phyloP scores from a whole-genome alignment of 345 rosid genomes.

The Durio zibethinus region DNA sequence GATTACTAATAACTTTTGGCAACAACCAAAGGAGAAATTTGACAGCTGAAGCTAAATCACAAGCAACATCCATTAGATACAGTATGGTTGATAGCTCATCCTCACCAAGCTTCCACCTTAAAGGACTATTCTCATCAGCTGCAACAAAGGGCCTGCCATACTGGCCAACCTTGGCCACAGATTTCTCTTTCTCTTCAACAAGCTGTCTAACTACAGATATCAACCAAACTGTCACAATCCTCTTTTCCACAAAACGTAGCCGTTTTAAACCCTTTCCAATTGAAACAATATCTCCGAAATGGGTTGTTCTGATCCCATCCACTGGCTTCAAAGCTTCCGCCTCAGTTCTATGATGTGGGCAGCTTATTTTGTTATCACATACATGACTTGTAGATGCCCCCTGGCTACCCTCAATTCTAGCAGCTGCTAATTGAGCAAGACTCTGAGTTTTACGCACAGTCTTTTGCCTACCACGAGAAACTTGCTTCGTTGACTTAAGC shows the following conservation, averaged over 20 bases:
- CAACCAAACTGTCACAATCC: slow-evolving; percentile 76
- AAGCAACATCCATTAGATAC: slow-evolving; percentile 74
- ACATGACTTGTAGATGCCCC: slow-evolving; percentile 96
- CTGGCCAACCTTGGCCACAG: slow-evolving; percentile 56
- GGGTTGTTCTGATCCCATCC: slow-evolving; percentile 50
- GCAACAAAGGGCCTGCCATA: slow-evolving; percentile 48
- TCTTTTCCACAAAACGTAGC: slow-evolving; percentile 71
- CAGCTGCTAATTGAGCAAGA: slow-evolving; percentile 87
- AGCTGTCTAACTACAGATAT: slow-evolving; percentile 61
- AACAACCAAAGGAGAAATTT: slow-evolving; percentile 89
- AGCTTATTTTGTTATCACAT: slow-evolving; percentile 69
- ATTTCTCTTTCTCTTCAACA: slow-evolving; percentile 77
- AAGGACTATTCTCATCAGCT: slow-evolving; percentile 53
- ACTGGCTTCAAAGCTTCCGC: slow-evolving; percentile 52
- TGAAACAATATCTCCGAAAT: slow-evolving; percentile 54
- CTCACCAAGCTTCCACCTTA: slow-evolving; percentile 84
- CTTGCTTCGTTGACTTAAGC: slow-evolving; percentile 65
- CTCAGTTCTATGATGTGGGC: slow-evolving; percentile 78
- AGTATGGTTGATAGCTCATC: slow-evolving; percentile 76
- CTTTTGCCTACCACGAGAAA: slow-evolving; percentile 80
- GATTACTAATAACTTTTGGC: slow-evolving; percentile 65
- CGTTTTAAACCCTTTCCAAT: slow-evolving; percentile 72
- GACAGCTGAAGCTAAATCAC: slow-evolving; percentile 66
- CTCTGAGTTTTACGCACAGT: slow-evolving; percentile 80
- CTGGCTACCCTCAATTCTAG: slow-evolving; percentile 95